Evolutionary conservation across 2,329 filamentous ascomycete genomes (phyloP).

Genomic region (Malbranchea zuffiana): DNA sequence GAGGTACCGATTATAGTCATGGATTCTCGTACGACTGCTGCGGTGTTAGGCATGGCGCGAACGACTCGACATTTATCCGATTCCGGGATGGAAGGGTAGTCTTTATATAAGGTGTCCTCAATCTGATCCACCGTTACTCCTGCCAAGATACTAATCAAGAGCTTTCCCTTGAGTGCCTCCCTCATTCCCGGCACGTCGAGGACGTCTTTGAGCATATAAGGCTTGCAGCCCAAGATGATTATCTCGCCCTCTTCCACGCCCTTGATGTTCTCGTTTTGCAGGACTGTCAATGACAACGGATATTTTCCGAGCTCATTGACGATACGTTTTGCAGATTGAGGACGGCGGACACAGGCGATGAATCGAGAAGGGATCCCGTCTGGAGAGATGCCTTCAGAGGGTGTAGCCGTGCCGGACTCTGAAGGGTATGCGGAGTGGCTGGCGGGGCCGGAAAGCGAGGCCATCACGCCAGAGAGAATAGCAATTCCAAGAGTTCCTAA

Average conservation of each 20-base stretch:
- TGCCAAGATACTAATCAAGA: conserved; percentile 70
- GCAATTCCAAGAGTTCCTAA: conserved; percentile 75
- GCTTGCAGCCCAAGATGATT: conserved; percentile 70
- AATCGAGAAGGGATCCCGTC: conserved; percentile 58
- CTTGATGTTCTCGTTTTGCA: conserved; percentile 60
- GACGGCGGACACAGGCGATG: conserved; percentile 66
- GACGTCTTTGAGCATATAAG: conserved; percentile 59
- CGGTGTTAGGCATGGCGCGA: conserved; percentile 76
- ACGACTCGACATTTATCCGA: conserved; percentile 45
- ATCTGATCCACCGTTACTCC: conserved; percentile 63
- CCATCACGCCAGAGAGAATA: conserved; percentile 69
- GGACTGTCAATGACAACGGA: conserved; percentile 51
- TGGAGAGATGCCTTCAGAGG: conserved; percentile 35
- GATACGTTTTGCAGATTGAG: conserved; percentile 59
- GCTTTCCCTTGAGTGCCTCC: conserved; percentile 64
- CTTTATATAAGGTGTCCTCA: conserved; percentile 51
- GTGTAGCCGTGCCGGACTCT: conserved; percentile 31
- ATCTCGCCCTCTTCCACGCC: conserved; percentile 60
- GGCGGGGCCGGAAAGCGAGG: conserved; percentile 51
- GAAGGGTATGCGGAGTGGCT: conserved; percentile 21
- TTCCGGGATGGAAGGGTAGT: conserved; percentile 33
- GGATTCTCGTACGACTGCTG: conserved; percentile 63
- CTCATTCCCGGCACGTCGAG: conserved; percentile 57
- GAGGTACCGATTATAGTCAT: conserved; percentile 68
- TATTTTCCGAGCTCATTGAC: conserved; percentile 55